Percentiles rank a stretch among this genome's conserved stretches.
Conservation (phyloP, 768 basidiomycete species). For the Sporobolomyces phaffii region DNA sequence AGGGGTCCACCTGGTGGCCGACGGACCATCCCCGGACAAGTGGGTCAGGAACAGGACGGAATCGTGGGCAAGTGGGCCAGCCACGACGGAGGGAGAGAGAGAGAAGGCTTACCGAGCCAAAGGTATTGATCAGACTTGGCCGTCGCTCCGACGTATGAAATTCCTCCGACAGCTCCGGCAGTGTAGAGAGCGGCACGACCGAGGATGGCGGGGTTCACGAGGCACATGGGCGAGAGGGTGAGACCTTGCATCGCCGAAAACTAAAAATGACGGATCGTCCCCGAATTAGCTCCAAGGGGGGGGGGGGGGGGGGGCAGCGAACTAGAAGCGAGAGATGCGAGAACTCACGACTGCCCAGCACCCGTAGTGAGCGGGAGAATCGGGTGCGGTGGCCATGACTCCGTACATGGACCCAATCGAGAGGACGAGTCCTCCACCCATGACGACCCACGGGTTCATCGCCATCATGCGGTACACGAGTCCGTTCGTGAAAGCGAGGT, state of each 20-base stretch:
- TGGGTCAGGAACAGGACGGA: not conserved
- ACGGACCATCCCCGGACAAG: slow-evolving; percentile 47
- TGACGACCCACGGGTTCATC: slow-evolving; percentile 40
- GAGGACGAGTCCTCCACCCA: slow-evolving; percentile 48
- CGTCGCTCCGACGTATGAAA: slow-evolving; percentile 82
- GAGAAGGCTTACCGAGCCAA: slow-evolving; percentile 74
- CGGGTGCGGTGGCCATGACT: slow-evolving; percentile 68
- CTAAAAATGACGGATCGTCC: too few relatives aligned
- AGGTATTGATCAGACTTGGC: slow-evolving; percentile 78
- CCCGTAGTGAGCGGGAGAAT: slow-evolving; percentile 62
- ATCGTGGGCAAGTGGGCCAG: too few relatives aligned
- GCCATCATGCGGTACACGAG: slow-evolving; percentile 33
- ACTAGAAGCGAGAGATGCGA: too few relatives aligned
- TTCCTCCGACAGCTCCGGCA: slow-evolving; percentile 58
- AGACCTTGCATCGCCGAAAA: slow-evolving; percentile 84
- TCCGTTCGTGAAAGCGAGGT: slow-evolving; percentile 28
- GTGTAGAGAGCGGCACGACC: slow-evolving; percentile 84
- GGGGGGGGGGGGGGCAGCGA: too few relatives aligned
- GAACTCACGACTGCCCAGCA: slow-evolving; percentile 25
- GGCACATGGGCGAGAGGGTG: slow-evolving; percentile 80
- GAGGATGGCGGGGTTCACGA: slow-evolving; percentile 75
- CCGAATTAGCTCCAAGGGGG: too few relatives aligned
- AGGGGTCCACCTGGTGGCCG: slow-evolving; percentile 62
- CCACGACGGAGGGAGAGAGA: too few relatives aligned
- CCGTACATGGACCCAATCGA: slow-evolving; percentile 74